Evolutionary conservation across 2,329 filamentous ascomycete species (phyloP).

Genomic region (Sporothrix pallida): DNA sequence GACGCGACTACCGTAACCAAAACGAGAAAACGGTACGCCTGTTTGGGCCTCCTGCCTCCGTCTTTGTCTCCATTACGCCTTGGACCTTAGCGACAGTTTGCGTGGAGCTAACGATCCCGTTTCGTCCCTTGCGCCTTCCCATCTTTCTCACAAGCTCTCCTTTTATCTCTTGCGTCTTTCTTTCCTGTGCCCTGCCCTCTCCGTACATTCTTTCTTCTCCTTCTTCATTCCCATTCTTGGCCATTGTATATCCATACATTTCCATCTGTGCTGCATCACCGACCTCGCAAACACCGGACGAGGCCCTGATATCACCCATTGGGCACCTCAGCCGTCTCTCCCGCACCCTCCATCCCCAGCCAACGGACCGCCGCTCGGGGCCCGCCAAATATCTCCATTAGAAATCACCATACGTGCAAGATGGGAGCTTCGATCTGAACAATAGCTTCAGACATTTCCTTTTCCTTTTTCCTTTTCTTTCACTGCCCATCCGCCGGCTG

Average conservation of each 20-base stretch:
- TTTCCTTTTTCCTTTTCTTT: neutral
- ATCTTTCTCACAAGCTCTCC: neutral
- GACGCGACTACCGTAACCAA: neutral
- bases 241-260: neutral
- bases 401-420: neutral
- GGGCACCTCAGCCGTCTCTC: conserved; percentile 5
- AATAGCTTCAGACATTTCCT: neutral
- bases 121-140: conserved; percentile 12
- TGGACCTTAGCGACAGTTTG: conserved; percentile 17
- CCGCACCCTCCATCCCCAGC: neutral
- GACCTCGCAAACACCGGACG: conserved; percentile 5
- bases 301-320: conserved; percentile 7
- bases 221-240: neutral
- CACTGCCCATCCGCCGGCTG: neutral
- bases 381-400: neutral
- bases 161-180: conserved; percentile 9
- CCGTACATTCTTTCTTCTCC: neutral
- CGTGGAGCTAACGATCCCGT: conserved; percentile 27
- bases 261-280: neutral
- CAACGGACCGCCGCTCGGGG: neutral
- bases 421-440: conserved; percentile 11
- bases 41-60: neutral
- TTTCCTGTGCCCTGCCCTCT: neutral
- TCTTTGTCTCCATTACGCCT: conserved; percentile 30
- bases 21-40: conserved; percentile 5